phyloP scores from a whole-genome alignment of 805 yeast species.

The Monosporozyma solicola region DNA sequence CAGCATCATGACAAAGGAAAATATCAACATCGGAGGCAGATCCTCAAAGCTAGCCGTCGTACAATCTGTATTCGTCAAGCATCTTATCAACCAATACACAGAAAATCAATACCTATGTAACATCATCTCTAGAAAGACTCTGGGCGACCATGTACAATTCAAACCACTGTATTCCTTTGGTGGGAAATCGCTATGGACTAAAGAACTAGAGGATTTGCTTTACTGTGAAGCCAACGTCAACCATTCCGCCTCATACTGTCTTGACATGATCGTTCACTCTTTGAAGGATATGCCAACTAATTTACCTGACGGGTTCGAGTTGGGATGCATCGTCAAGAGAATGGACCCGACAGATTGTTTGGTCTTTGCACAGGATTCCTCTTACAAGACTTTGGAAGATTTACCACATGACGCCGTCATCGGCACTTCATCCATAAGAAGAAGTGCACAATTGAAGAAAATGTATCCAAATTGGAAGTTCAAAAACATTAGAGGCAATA shows the following conservation, averaged over 20 bases:
- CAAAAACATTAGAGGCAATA: conserved; percentile 79
- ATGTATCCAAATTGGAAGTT: conserved; percentile 68
- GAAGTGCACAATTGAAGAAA: conserved; percentile 83
- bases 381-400: conserved; percentile 57
- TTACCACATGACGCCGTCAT: conserved; percentile 80
- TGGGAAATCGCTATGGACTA: conserved; percentile 94
- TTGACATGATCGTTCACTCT: conserved; percentile 85
- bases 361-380: conserved; percentile 58
- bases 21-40: conserved; percentile 69
- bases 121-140: conserved; percentile 69
- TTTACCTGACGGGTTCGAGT: conserved; percentile 79
- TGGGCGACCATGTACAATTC: conserved; percentile 82
- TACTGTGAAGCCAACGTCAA: conserved; percentile 51
- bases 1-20: conserved; percentile 26
- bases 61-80: conserved; percentile 71
- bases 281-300: conserved; percentile 88
- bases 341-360: conserved; percentile 93
- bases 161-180: conserved; percentile 91
- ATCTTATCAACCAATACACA: conserved; percentile 49
- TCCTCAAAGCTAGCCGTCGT: conserved; percentile 78
- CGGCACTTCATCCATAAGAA: conserved; percentile 90
- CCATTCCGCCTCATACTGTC: neutral
- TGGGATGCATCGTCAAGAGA: conserved; percentile 79
- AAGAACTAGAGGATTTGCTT: conserved; percentile 77
- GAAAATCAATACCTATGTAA: conserved; percentile 59